Conservation (phyloP, 441 rosid species). For the Populus hybrid region DNA sequence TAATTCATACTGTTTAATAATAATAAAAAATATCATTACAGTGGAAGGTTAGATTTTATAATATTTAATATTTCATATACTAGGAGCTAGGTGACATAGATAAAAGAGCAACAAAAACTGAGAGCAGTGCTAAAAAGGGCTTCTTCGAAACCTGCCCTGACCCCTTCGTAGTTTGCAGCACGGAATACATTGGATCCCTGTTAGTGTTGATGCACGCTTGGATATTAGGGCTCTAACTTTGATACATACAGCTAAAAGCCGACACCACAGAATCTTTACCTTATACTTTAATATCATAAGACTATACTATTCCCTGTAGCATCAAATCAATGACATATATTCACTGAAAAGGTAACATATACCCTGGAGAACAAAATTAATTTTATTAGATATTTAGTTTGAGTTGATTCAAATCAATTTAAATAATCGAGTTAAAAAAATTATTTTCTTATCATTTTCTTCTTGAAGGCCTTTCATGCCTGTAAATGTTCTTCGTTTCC, state of each 20-base stretch:
- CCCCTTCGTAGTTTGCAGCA: neutral
- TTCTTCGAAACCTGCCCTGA: conserved; percentile 1
- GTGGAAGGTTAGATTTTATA: too few species aligned
- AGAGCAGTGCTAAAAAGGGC: neutral
- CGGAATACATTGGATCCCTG: neutral
- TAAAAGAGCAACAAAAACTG: too few species aligned
- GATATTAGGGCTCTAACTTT: neutral
- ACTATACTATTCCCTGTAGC: neutral
- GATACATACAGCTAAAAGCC: neutral
- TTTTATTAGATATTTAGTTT: too few species aligned
- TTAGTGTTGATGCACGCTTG: neutral
- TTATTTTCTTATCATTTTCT: too few species aligned
- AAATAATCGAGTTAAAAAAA: too few species aligned
- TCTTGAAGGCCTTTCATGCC: too few species aligned
- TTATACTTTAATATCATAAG: neutral
- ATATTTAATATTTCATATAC: neutral
- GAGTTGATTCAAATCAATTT: too few species aligned
- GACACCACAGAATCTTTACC: neutral
- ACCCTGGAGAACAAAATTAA: too few species aligned
- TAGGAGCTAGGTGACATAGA: neutral
- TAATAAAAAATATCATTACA: too few species aligned
- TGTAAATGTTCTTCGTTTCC: too few species aligned
- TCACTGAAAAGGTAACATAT: too few species aligned
- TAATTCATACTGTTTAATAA: too few species aligned
- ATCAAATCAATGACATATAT: neutral